phyloP scores from a whole-genome alignment of 2,329 filamentous ascomycete species.

The Sclerotinia sclerotiorum region DNA sequence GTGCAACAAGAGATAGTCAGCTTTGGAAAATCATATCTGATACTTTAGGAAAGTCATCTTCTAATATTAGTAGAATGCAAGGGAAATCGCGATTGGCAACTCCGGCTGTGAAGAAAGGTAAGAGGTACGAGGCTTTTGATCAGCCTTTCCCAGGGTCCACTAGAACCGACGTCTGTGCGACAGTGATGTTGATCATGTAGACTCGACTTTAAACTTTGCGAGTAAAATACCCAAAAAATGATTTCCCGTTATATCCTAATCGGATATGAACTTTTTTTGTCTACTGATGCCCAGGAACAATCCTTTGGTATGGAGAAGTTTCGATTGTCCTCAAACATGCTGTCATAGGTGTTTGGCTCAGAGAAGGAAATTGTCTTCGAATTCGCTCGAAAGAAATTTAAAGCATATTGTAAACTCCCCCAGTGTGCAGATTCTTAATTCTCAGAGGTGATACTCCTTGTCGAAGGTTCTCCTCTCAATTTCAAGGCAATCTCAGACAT shows the following conservation, averaged over 20 bases:
- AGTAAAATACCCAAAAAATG: not conserved
- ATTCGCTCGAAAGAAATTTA: not conserved
- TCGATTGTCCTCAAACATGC: not conserved
- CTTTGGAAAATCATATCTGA: conserved; percentile 15
- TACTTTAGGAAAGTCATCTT: not conserved
- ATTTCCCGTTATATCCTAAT: not conserved
- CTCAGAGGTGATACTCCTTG: not conserved
- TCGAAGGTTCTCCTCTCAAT: too few species aligned
- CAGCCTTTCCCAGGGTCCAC: conserved; percentile 10
- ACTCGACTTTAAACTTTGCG: not conserved
- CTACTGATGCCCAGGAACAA: not conserved
- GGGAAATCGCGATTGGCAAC: conserved; percentile 17
- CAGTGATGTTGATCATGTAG: conserved; percentile 5
- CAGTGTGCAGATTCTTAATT: not conserved
- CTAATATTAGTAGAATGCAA: not conserved
- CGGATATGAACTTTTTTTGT: too few species aligned
- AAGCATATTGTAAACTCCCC: not conserved
- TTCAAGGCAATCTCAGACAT: not conserved
- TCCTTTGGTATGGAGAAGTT: not conserved
- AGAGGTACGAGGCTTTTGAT: conserved; percentile 17
- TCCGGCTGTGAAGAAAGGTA: not conserved
- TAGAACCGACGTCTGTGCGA: conserved; percentile 12
- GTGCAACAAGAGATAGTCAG: not conserved
- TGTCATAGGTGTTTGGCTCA: not conserved
- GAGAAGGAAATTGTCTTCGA: too few species aligned